Base-by-base conservation (phyloP, 345 rosid species). In the Noccaea bulbosa region DNA sequence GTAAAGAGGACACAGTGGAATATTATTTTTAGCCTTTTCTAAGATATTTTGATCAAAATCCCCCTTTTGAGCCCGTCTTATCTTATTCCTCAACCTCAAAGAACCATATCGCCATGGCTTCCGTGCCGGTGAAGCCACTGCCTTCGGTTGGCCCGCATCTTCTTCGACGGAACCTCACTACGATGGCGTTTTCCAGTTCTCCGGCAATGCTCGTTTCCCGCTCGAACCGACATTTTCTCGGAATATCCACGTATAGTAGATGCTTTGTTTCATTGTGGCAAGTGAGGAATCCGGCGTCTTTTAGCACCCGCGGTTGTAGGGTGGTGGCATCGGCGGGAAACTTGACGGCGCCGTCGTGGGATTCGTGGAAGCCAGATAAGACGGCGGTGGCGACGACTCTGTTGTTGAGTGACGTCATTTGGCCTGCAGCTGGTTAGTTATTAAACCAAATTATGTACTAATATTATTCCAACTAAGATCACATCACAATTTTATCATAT, bases 391-490 rank as follows among this genome's bases (percentile, higher is more conserved):
- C 86, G 48, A 58, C 87, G 50, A 45, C 81, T 35, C 73, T 84
- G 48, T 77, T 83, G n/a, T 62, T 89, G 65, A 92, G 98, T 62
- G 98, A 92, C 63, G 70, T 87, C 80, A 62, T 89, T 54, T 92
- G 98, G 98, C 98, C 98, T n/a, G 84, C 98, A 58, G 94, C 98
- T 75, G 98, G 96, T 87, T 65, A 45, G 80, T 10, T 37, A 47
- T 38, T n/a, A 6, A 11, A 8, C 11, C 8, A 12, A 3, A 7
- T 5, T 10, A 15, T n/a, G 20, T 27, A 57, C 17, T 41, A 35
- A 14, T 14, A 22, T 17, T 27, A 27, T 4, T 27, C 20, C 22
- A 4, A 16, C 11, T 58, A 20, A 5, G 55, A 15, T 39, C 17
- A 27, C 30, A 0, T 27, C 30, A 17, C 24, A 45, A 3, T 10